These are phyloP conservation scores for Guillardia theta DNA, from an alignment of 78 protist species.

Conservation along the genomic window DNA sequence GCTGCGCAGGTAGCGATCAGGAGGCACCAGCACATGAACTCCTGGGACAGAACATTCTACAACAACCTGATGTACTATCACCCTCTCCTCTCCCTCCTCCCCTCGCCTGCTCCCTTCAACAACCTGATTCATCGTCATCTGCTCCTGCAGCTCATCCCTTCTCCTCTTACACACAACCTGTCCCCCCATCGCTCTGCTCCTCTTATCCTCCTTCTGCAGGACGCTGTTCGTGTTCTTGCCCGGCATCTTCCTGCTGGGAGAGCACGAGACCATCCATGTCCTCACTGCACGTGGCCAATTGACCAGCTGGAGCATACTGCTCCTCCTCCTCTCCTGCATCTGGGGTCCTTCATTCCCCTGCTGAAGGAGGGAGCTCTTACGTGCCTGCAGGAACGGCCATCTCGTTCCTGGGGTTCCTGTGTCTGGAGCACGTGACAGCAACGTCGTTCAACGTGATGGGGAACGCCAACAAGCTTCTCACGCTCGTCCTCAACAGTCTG, in stretches of 20 bases:
- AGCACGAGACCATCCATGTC: neutral
- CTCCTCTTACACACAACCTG: no score
- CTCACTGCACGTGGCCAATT: neutral
- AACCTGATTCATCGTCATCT: no score
- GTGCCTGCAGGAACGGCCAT: no score
- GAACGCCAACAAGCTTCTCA: conserved; percentile 24
- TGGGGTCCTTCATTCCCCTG: no score
- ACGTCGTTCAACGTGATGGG: conserved; percentile 35
- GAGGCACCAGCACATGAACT: neutral
- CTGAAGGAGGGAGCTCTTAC: no score
- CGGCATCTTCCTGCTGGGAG: neutral
- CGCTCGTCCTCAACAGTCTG: neutral
- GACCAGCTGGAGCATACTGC: neutral
- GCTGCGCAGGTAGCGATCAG: neutral
- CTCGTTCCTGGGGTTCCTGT: neutral
- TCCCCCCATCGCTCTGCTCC: no score
- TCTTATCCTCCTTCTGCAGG: no score
- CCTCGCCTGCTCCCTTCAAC: no score
- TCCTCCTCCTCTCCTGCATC: neutral
- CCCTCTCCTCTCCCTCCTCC: no score
- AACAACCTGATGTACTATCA: conserved; percentile 44
- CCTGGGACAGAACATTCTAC: conserved; percentile 29
- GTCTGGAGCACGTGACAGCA: neutral
- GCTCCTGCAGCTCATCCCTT: no score
- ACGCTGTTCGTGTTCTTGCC: neutral